A percentile compares a stretch with the other conserved stretches of the same genome.
Evolutionary conservation across 768 basidiomycete species (phyloP).

Genomic region (Gymnopilus junonius): DNA sequence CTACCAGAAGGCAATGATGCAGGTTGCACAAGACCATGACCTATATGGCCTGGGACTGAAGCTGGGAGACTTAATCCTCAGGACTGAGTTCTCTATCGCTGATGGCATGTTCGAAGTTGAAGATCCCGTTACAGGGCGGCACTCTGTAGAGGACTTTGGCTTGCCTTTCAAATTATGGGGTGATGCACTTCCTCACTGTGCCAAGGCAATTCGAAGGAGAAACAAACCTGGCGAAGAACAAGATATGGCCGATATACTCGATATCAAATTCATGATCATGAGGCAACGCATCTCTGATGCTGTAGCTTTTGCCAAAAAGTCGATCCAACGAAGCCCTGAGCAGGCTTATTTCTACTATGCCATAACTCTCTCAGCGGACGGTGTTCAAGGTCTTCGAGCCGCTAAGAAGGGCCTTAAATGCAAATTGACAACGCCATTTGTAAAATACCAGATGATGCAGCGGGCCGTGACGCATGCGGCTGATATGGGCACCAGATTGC

Average conservation of each 20-base stretch:
- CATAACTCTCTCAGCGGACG: constrained; percentile 52
- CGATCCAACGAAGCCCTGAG: constrained; percentile 57
- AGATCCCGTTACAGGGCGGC: constrained; percentile 44
- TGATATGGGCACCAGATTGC: constrained; percentile 52
- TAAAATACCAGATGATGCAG: constrained; percentile 59
- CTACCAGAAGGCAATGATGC: constrained; percentile 59
- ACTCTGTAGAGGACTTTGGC: constrained; percentile 48
- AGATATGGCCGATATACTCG: constrained; percentile 66
- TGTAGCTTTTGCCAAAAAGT: constrained; percentile 47
- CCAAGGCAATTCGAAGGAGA: constrained; percentile 53
- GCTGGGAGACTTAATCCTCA: constrained; percentile 52
- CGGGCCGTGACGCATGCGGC: constrained; percentile 67
- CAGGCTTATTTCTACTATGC: constrained; percentile 70
- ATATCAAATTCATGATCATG: constrained; percentile 63
- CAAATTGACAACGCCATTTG: constrained; percentile 55
- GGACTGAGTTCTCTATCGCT: constrained; percentile 63
- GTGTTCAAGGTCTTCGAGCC: constrained; percentile 56
- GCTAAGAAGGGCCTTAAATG: constrained; percentile 72
- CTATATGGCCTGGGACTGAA: constrained; percentile 54
- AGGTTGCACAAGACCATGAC: constrained; percentile 49
- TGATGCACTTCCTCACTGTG: constrained; percentile 64
- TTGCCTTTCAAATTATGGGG: constrained; percentile 64
- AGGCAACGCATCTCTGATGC: constrained; percentile 53
- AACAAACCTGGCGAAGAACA: constrained; percentile 43
- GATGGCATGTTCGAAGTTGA: constrained; percentile 58